Evolutionary conservation across 331 rosid species (phyloP).

Genomic region (Arachis monticola): DNA sequence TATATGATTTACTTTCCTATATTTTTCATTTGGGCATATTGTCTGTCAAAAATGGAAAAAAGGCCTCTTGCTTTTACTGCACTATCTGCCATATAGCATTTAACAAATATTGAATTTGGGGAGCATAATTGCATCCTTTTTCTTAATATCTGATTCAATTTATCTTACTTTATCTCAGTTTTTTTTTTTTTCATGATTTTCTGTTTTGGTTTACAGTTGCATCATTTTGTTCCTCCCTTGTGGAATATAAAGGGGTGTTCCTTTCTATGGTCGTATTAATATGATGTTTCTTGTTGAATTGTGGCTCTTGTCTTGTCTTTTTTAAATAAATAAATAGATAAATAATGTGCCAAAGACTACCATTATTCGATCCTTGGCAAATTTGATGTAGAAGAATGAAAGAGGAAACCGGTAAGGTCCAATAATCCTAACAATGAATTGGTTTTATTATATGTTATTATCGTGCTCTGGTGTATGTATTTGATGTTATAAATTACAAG

Average conservation of each 20-base stretch:
- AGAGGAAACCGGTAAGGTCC: not conserved
- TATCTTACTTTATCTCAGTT: not conserved
- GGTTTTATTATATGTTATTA: not conserved
- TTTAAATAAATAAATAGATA: not conserved
- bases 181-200: not conserved
- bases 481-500: not conserved
- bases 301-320: not conserved
- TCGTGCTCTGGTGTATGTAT: not conserved
- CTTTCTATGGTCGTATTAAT: not conserved
- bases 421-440: not conserved
- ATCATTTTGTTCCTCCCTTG: not conserved
- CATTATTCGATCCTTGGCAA: not conserved
- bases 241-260: not conserved
- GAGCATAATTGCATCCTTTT: not conserved
- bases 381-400: not conserved
- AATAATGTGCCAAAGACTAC: not conserved
- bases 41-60: conserved; percentile 36
- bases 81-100: not conserved
- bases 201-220: not conserved
- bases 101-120: conserved; percentile 18
- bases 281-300: not conserved
- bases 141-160: conserved; percentile 3
- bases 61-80: conserved; percentile 28
- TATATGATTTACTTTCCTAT: not conserved
- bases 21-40: not conserved